Evolutionary conservation across 1,139 yeast genomes (phyloP), one percentile per base, ranked within the genome.

Genomic region (Meyerozyma guilliermondii): DNA sequence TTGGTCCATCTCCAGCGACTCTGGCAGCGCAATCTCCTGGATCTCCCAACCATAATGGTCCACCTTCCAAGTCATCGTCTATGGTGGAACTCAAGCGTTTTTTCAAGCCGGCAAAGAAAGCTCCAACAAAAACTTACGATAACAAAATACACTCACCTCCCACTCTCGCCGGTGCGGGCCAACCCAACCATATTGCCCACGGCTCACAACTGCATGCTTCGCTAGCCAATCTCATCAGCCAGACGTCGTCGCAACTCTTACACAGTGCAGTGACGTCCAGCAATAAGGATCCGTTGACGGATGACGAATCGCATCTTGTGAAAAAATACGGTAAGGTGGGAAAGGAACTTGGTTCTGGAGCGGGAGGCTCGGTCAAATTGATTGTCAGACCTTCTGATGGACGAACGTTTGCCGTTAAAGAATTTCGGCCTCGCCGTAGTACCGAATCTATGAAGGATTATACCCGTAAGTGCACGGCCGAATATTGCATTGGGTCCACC

Each of bases 401-500:
- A 35, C 83, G 85, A 45, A 81, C 95, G 1, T 92, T 92, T 68
- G 99, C 99, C 0, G 98, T 94, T 34, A 94, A 94, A 62, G 98
- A 94, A 63, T 94, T 94, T 59, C 74, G 98, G 50, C 85, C 96
- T 7, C 78, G 92, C 48, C 79, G 91, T 55, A 74, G 83, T 27
- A 86, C 87, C 48, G 99, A 94, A 61, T 74, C 86, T 13, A 80
- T 83, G 51, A 86, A 88, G 55, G 98, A 92, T 53, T 94, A 94
- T 60, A 83, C 96, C 11, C 86, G 94, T 58, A 92, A 92, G 62
- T 94, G 96, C 57, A 91, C 98, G 0, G 94, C 97, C 22, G 99
- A 94, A 65, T 92, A 87, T 63, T 91, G 98, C 65, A 88, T 94
- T 50, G 98, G 98, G 0, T 89, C 97, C 7, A 88, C 98, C 5